A percentile compares a stretch with the other conserved stretches of the same genome.
These are phyloP conservation scores for Grosmannia huntii DNA, from an alignment of 2,329 filamentous ascomycete genomes.

Conservation along the genomic window DNA sequence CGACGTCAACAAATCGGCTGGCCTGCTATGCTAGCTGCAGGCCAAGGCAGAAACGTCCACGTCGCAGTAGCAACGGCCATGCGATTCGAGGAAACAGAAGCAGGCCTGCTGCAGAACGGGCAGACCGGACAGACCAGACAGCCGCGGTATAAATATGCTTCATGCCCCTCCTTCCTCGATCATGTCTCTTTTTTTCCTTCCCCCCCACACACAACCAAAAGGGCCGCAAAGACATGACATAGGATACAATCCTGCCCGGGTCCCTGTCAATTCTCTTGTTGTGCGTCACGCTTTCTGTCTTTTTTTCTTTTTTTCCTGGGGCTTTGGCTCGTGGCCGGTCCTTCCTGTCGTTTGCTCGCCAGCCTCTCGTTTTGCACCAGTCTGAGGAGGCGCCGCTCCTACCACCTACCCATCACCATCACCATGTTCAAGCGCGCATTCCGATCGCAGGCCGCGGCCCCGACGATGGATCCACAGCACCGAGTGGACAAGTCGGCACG, in stretches of 20 bases:
- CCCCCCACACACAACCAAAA: constrained; percentile 40
- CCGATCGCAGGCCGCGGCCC: constrained; percentile 44
- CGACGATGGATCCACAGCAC: constrained; percentile 25
- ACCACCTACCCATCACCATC: too few species aligned
- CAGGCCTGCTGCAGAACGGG: too few species aligned
- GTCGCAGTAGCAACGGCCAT: constrained; percentile 3
- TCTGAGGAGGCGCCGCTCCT: not conserved
- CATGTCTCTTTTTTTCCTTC: constrained; percentile 32
- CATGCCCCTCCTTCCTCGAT: constrained; percentile 20
- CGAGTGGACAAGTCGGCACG: constrained; percentile 81
- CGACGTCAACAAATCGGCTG: not conserved
- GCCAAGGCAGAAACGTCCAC: constrained; percentile 9
- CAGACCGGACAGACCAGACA: too few species aligned
- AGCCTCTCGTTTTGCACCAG: not conserved
- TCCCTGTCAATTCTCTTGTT: constrained; percentile 32
- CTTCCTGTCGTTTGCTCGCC: constrained; percentile 14
- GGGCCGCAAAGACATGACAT: constrained; percentile 45
- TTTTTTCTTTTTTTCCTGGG: constrained; percentile 19
- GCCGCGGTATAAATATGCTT: constrained; percentile 20
- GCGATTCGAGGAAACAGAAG: constrained; percentile 4
- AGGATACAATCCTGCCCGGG: constrained; percentile 42
- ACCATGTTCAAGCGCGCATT: constrained; percentile 90
- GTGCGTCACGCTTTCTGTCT: constrained; percentile 22
- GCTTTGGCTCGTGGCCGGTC: not conserved
- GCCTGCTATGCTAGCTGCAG: not conserved